These are phyloP conservation scores for Populus trichocarpa DNA, from an alignment of 441 rosid species.

Conservation along the genomic window DNA sequence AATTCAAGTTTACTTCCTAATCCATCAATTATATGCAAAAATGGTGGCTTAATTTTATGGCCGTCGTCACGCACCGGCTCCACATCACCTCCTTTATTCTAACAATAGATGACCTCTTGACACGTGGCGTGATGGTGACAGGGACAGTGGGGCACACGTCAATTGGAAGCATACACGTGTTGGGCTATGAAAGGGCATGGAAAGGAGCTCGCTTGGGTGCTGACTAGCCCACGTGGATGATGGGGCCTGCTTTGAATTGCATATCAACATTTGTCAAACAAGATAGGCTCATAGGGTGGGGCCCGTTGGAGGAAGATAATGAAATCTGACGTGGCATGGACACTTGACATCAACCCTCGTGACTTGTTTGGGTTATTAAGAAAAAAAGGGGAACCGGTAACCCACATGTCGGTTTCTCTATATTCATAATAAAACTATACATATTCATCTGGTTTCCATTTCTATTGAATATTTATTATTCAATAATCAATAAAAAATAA, in stretches of 20 bases:
- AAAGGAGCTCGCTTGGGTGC: not conserved
- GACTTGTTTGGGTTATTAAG: no score
- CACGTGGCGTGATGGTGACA: slow-evolving; percentile 15
- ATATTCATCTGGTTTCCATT: no score
- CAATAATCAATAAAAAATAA: no score
- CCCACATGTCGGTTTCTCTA: no score
- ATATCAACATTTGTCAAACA: slow-evolving; percentile 22
- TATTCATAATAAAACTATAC: no score
- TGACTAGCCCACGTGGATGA: slow-evolving; percentile 26
- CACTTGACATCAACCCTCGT: no score
- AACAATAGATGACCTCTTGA: not conserved
- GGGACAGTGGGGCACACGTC: slow-evolving; percentile 6
- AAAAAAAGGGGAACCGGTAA: no score
- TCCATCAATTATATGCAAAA: no score
- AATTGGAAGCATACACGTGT: slow-evolving; percentile 22
- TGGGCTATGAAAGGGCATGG: not conserved
- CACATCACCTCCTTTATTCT: no score
- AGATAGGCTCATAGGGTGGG: not conserved
- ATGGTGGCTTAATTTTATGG: no score
- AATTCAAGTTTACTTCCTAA: not conserved
- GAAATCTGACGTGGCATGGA: not conserved
- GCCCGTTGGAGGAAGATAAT: not conserved
- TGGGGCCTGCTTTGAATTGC: slow-evolving; percentile 16
- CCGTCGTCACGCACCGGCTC: no score
- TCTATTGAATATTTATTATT: no score